Evolutionary conservation across 2,329 filamentous ascomycete species (phyloP), one percentile per base, ranked within the genome.

Genomic region (Aspergillus sp.): DNA sequence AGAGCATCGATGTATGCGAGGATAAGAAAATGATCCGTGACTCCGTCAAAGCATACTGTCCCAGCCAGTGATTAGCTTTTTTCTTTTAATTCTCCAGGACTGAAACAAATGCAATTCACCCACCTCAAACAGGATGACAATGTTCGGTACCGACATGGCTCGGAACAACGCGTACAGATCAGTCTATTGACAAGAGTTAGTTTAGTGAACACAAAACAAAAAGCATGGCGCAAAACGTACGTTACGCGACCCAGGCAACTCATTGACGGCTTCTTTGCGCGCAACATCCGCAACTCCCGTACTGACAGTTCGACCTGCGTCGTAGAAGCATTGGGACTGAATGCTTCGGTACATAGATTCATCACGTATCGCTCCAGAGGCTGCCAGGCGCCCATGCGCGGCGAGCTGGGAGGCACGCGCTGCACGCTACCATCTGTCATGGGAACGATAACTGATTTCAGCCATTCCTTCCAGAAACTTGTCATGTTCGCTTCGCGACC

Each of bases 381-480:
- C 65, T 96, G 91, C 93, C 93, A 98, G 62, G 89, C 82, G 40
- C 93, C 93, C 53, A 95, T 82, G 59, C 83, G 87, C 8, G 93
- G 90, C 4, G 91, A 97, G 67, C 85, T 94, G 7, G 88, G 76
- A 5, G 93, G 88, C 5, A 98, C 82, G 47, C 90, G 80, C 55
- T 93, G 71, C 29, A 98, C 76, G 9, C 78, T 82, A 19, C 91
- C 88, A 62, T 94, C 89, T 1, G 83, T 89, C 93, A 97, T 98
- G 29, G 93, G 93, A 26, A 95, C 88, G n/a, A 93, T 76, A 7
- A 97, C 79, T 5, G 91, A 90, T 67, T 88, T 85, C 42, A 98
- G 78, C 93, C 93, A 98, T 65, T 98, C 93, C 67, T 97, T 97
- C 90, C 91, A 98, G 70, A 98, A 97, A 30, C 82, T 81, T 53